A percentile compares a stretch with the other conserved stretches of the same genome.
These are phyloP conservation scores for Thalassiosira oceanica DNA, from an alignment of 352 stramenopile genomes.

Conservation along the genomic window DNA sequence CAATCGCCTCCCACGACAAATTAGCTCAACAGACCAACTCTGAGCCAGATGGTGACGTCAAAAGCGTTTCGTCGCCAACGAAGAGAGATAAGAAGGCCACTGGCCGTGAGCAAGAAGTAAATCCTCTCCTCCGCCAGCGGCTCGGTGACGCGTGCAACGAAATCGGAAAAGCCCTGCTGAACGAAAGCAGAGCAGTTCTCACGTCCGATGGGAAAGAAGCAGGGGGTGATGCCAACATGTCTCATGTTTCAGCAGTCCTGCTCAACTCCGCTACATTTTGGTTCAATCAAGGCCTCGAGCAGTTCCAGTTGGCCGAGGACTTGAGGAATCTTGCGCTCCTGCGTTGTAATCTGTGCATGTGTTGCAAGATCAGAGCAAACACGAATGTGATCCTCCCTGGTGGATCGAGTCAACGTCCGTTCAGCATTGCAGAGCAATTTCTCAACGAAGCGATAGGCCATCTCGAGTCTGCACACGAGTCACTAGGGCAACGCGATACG, in stretches of 20 bases:
- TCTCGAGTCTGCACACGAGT: constrained; percentile 64
- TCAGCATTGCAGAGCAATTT: constrained; percentile 46
- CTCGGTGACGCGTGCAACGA: constrained; percentile 79
- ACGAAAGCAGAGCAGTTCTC: constrained; percentile 46
- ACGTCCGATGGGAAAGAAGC: background rate
- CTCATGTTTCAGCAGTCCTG: constrained; percentile 53
- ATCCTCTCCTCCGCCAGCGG: constrained; percentile 60
- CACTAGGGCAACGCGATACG: constrained; percentile 58
- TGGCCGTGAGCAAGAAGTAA: constrained; percentile 10
- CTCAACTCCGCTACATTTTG: constrained; percentile 75
- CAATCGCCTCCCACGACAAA: constrained; percentile 45
- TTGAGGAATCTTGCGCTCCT: constrained; percentile 70
- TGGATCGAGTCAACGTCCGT: too few species aligned
- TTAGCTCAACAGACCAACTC: constrained; percentile 12
- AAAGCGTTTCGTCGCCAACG: too few species aligned
- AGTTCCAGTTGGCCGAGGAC: constrained; percentile 62
- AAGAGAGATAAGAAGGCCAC: background rate
- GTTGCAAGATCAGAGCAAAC: constrained; percentile 74
- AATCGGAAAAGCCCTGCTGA: constrained; percentile 72
- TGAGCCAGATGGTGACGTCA: background rate
- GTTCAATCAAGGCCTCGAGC: constrained; percentile 64
- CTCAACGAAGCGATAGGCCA: constrained; percentile 70
- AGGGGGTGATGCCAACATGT: constrained; percentile 11
- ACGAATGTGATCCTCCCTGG: constrained; percentile 39
- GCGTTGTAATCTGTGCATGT: constrained; percentile 75